These are phyloP conservation scores for Atkinsonella hypoxylon DNA, from an alignment of 2,329 filamentous ascomycete species.

Conservation along the genomic window DNA sequence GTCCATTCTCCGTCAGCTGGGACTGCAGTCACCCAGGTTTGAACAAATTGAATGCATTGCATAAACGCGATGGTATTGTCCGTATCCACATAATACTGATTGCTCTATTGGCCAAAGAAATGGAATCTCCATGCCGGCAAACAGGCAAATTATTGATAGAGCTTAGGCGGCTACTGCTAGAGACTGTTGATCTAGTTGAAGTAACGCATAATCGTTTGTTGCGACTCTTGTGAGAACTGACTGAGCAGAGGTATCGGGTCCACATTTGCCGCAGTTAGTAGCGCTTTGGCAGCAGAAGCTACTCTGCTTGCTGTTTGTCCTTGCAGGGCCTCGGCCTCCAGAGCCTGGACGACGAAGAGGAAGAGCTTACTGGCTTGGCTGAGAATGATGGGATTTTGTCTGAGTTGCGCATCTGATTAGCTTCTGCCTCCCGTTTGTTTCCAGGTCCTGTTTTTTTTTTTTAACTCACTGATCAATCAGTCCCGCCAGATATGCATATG, in stretches of 20 bases:
- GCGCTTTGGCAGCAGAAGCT: slow-evolving; percentile 62
- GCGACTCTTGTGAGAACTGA: slow-evolving; percentile 66
- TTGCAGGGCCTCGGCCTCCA: slow-evolving; percentile 82
- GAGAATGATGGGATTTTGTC: slow-evolving; percentile 74
- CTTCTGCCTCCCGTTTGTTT: background rate
- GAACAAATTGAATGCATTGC: no score
- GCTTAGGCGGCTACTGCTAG: background rate
- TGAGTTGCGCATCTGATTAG: slow-evolving; percentile 28
- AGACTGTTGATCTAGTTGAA: slow-evolving; percentile 44
- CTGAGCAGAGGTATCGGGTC: slow-evolving; percentile 66
- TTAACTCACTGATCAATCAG: slow-evolving; percentile 86
- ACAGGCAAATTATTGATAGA: no score
- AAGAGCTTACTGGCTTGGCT: slow-evolving; percentile 73
- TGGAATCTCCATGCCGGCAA: background rate
- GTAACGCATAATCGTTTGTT: slow-evolving; percentile 66
- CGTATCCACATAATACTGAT: no score
- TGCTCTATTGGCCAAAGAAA: background rate
- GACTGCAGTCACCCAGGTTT: no score
- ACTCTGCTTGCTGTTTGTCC: slow-evolving; percentile 71
- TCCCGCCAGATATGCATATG: slow-evolving; percentile 83
- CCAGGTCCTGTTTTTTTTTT: background rate
- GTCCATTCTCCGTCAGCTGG: no score
- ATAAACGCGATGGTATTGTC: no score
- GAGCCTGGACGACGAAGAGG: slow-evolving; percentile 70
- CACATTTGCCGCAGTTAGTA: slow-evolving; percentile 61